phyloP scores from a whole-genome alignment of 192 early-diverging fungal species.

The Chytriomyces hyalinus region DNA sequence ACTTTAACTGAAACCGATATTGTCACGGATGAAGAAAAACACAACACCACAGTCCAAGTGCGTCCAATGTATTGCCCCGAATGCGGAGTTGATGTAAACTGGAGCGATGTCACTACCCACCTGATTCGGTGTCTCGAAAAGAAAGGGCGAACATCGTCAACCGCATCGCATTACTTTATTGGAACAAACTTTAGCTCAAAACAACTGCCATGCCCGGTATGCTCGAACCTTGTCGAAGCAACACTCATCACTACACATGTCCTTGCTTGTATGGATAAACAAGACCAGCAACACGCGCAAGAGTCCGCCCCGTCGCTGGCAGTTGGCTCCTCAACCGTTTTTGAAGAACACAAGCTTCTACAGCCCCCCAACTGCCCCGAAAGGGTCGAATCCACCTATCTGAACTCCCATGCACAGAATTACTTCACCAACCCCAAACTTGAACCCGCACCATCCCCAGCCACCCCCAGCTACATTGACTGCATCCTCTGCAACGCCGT shows the following conservation, averaged over 20 bases:
- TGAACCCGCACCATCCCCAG: background rate
- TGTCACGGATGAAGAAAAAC: background rate
- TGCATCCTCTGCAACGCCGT: too few relatives aligned
- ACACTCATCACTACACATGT: conserved; percentile 12
- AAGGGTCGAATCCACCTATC: background rate
- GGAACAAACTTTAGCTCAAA: background rate
- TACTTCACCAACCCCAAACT: background rate
- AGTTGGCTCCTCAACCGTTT: background rate
- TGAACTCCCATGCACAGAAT: background rate
- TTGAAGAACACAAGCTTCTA: background rate
- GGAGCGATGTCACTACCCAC: background rate
- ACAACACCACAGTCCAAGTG: background rate
- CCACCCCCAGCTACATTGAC: too few relatives aligned
- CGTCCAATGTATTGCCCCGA: background rate
- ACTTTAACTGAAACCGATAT: background rate
- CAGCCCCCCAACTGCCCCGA: background rate
- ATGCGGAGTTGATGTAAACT: background rate
- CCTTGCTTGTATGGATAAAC: conserved; percentile 17
- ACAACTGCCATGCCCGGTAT: conserved; percentile 17
- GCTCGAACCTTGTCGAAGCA: conserved; percentile 3
- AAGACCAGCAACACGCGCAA: background rate
- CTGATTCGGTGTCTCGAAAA: background rate
- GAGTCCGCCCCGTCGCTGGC: background rate
- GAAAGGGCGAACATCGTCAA: background rate
- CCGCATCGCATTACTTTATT: background rate